Evolutionary conservation across 2,329 filamentous ascomycete species (phyloP), one percentile per base, ranked within the genome.

Genomic region (Clonostachys solani): DNA sequence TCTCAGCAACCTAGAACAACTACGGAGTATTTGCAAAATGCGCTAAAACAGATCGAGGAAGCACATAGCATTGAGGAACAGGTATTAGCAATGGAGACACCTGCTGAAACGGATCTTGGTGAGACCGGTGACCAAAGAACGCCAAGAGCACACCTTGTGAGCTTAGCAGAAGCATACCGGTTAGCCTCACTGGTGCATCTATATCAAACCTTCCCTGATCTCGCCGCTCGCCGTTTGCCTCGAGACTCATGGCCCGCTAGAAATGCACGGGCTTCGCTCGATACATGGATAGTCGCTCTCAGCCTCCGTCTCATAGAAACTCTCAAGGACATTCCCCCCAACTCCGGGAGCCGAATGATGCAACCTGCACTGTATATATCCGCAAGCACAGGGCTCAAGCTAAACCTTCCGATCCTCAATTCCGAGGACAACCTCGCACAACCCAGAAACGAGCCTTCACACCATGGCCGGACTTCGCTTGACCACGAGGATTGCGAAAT

Each of bases 351-450:
- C 5, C 60, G 65, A 1, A 61, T 63, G 6, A 65, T 68, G n/a
- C 65, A 68, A 41, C 65, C 65, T 2, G 41, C 68, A 13, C 52
- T 68, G 3, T 68, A 67, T 47, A 63, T 68, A 5, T 65, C 62
- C 1, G 65, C 65, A 2, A 64, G 63, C 37, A 64, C 64, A 1
- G 65, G 65, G 0, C 57, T 68, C 0, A 55, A 64, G 0, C 60
- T 59, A 33, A 54, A 29, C 9, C 23, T 29, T 29, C 23, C 23
- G 23, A 29, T 10, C 10, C 23, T 29, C 23, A 29, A 29, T 29
- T 29, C 23, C 9, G 23, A 29, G 23, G 23, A 29, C 8, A 29
- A 4, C 23, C 9, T 29, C 23, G 23, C 10, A 4, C 23, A 29
- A 29, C 9, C 4, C 8, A 29, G 23, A 29, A 29, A 9, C 23